Evolutionary conservation across 2,329 filamentous ascomycete genomes (phyloP), one percentile per base, ranked within the genome.

Genomic region (Thelonectria rubi): DNA sequence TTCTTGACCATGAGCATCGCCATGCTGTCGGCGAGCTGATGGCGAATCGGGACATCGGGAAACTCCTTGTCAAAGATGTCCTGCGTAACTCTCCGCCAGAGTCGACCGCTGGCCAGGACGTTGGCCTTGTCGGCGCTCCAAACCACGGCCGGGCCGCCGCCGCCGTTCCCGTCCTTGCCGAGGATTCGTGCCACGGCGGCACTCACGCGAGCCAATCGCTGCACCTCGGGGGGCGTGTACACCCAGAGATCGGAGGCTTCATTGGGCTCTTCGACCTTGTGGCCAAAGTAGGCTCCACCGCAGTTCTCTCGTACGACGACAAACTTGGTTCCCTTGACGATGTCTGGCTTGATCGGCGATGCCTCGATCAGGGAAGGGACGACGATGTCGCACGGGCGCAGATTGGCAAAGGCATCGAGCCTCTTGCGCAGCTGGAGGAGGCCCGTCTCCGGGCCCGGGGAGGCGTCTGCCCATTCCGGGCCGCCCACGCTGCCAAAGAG

Each of bases 101-200:
- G 77, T 2, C 83, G 73, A 4, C 79, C 78, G 48, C 76, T 83
- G 1, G 82, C 82, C 9, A 85, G 77, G 10, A 85, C 82, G 61
- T 85, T 85, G 43, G 81, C 82, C 71, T 85, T 85, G 71, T 85
- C 82, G 1, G 77, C 77, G 59, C 78, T 81, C 76, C 78, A 81
- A 1, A 84, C 82, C 2, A 76, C 69, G 1, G 77, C 74, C 12
- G 80, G 77, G 9, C 75, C 74, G 8, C 73, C 66, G 2, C 58
- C 69, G 14, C 63, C 67, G 17, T 62, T 62, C 68, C 70, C 65
- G 7, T 65, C 62, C 15, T 61, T 63, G 2, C 65, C 69, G 3
- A 77, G 60, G 14, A 77, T 74, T 0, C 74, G 67, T 0, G 82
- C 81, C 5, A 84, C 73, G 5, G 77, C 77, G 0, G 79, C 81